Conservation (phyloP, 2,329 filamentous ascomycete genomes). For the Pseudogymnoascus sp. region DNA sequence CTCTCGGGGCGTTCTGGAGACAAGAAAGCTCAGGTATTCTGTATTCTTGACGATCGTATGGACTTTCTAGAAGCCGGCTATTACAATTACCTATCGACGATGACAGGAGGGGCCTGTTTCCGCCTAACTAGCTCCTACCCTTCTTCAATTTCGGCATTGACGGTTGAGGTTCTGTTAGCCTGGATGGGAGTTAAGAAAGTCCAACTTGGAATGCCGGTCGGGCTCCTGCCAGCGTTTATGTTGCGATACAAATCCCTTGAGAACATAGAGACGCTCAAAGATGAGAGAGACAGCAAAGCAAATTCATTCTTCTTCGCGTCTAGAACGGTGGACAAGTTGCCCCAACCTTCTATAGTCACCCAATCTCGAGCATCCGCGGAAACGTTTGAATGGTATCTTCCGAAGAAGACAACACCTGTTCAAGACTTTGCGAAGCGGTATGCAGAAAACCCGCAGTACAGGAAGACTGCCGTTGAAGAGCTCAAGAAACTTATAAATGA, state of each 20-base stretch:
- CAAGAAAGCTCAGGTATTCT: conserved; percentile 38
- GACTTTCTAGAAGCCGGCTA: conserved; percentile 11
- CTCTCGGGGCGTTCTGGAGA: conserved; percentile 25
- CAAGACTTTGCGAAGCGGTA: conserved; percentile 32
- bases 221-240: not conserved
- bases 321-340: not conserved
- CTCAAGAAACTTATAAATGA: conserved; percentile 36
- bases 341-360: not conserved
- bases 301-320: not conserved
- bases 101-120: not conserved
- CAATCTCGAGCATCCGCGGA: not conserved
- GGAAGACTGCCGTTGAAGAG: conserved; percentile 31
- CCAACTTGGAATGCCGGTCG: not conserved
- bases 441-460: conserved; percentile 31
- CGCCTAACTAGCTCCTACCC: not conserved
- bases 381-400: conserved; percentile 12
- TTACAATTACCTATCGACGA: not conserved
- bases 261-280: not conserved
- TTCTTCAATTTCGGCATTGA: not conserved
- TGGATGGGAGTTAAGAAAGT: not conserved
- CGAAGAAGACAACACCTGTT: conserved; percentile 25
- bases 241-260: not conserved
- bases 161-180: not conserved
- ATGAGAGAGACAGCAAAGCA: not conserved
- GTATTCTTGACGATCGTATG: conserved; percentile 28